Conservation (phyloP, 1,284 basidiomycete species). For the Trametes sp. region DNA sequence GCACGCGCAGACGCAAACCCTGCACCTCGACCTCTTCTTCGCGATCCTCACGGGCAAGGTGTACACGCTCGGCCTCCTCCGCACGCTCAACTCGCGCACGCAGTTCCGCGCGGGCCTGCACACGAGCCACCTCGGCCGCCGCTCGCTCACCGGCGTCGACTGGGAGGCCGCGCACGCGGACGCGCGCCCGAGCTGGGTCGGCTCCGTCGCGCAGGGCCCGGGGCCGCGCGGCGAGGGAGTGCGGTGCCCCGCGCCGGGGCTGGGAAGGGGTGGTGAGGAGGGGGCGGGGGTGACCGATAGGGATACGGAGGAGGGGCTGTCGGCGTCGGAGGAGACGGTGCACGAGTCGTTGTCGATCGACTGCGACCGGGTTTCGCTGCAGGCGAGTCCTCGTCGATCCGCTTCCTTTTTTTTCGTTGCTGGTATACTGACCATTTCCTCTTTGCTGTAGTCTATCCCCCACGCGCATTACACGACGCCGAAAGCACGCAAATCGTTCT, state of each 20-base stretch:
- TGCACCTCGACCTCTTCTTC: conserved; percentile 56
- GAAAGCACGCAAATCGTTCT: conserved; percentile 6
- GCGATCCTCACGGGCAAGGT: conserved; percentile 58
- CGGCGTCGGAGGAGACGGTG: conserved; percentile 12
- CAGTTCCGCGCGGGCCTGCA: conserved; percentile 50
- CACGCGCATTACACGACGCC: conserved; percentile 5
- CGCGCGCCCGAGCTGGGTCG: not conserved
- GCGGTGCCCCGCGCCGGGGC: conserved; percentile 6
- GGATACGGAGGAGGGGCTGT: not conserved
- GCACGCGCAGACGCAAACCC: no score
- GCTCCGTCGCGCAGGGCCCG: no score
- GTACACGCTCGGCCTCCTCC: conserved; percentile 55
- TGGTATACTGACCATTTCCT: not conserved
- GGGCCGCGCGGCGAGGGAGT: not conserved
- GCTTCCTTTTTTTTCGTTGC: no score
- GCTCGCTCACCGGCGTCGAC: conserved; percentile 45
- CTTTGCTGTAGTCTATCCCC: not conserved
- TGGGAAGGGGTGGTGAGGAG: not conserved
- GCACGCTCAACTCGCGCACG: conserved; percentile 53
- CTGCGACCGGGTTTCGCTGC: not conserved
- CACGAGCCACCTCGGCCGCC: conserved; percentile 48
- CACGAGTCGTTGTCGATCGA: not conserved
- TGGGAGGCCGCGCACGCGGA: conserved; percentile 27
- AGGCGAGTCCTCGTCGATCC: not conserved
- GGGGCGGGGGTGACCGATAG: not conserved